Percentiles rank a stretch among this genome's conserved stretches.
phyloP scores from a whole-genome alignment of 2,329 filamentous ascomycete species.

The Aspergillus floridensis region DNA sequence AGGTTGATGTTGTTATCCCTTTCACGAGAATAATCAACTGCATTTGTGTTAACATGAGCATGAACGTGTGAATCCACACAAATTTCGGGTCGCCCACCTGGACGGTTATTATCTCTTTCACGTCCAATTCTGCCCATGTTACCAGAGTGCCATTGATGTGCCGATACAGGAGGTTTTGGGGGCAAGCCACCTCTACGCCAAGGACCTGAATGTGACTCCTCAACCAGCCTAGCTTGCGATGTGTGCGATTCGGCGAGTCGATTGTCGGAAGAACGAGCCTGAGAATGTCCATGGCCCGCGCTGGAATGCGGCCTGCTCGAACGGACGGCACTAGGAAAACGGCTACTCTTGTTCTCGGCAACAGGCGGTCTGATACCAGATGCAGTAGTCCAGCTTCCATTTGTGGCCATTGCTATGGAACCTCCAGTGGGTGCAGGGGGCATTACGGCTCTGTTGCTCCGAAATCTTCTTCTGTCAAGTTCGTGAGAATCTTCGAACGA shows the following conservation, averaged over 20 bases:
- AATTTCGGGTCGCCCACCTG: slow-evolving; percentile 24
- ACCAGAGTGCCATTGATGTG: slow-evolving; percentile 30
- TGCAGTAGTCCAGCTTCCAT: slow-evolving; percentile 52
- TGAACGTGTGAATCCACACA: slow-evolving; percentile 36
- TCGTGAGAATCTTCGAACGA: slow-evolving; percentile 93
- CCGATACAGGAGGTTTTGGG: slow-evolving; percentile 36
- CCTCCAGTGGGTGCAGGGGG: slow-evolving; percentile 91
- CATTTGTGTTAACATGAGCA: slow-evolving; percentile 30
- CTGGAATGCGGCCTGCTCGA: slow-evolving; percentile 27
- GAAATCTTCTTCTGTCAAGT: slow-evolving; percentile 86
- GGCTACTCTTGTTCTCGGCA: slow-evolving; percentile 31
- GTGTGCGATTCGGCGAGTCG: slow-evolving; percentile 20
- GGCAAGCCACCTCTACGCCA: slow-evolving; percentile 34
- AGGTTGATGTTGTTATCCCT: slow-evolving; percentile 18
- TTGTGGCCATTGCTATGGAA: slow-evolving; percentile 72
- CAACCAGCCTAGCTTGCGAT: slow-evolving; percentile 20
- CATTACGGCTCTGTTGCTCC: slow-evolving; percentile 77
- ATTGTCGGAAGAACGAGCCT: slow-evolving; percentile 28
- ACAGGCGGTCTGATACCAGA: slow-evolving; percentile 30
- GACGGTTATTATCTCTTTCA: slow-evolving; percentile 28
- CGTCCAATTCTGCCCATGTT: slow-evolving; percentile 30
- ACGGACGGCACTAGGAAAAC: slow-evolving; percentile 37
- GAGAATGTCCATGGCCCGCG: slow-evolving; percentile 20
- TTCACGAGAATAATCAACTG: slow-evolving; percentile 24
- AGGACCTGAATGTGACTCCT: slow-evolving; percentile 23